A percentile compares a stretch with the other conserved stretches of the same genome.
Conservation (phyloP, 345 rosid genomes). For the Abelmoschus esculentus region DNA sequence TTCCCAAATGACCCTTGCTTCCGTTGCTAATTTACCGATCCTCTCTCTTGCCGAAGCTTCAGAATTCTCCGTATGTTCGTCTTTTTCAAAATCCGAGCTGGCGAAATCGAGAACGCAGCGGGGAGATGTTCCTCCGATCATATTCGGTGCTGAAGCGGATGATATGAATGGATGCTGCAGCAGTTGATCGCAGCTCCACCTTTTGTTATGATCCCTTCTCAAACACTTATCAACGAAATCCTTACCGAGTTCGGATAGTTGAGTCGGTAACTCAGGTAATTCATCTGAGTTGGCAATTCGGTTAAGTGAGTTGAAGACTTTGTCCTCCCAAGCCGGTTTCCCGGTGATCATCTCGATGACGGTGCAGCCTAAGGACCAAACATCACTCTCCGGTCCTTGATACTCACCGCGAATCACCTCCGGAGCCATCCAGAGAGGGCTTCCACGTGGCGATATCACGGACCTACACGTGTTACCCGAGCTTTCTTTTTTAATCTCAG, state of each 20-base stretch:
- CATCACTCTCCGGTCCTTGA: slow-evolving; percentile 78
- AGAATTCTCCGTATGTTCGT: slow-evolving; percentile 10
- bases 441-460: slow-evolving; percentile 52
- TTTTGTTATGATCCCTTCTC: slow-evolving; percentile 33
- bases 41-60: slow-evolving; percentile 24
- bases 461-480: background rate
- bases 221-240: slow-evolving; percentile 63
- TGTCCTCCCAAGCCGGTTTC: slow-evolving; percentile 62
- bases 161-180: slow-evolving; percentile 54
- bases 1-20: slow-evolving; percentile 42
- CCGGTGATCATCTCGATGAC: slow-evolving; percentile 67
- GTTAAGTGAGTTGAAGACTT: slow-evolving; percentile 40
- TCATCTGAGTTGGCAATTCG: slow-evolving; percentile 54
- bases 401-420: slow-evolving; percentile 63
- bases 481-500: background rate
- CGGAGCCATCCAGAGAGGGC: slow-evolving; percentile 94
- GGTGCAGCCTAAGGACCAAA: slow-evolving; percentile 81
- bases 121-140: slow-evolving; percentile 43
- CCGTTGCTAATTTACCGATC: slow-evolving; percentile 32
- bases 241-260: slow-evolving; percentile 41
- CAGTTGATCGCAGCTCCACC: slow-evolving; percentile 78
- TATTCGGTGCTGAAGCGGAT: slow-evolving; percentile 16
- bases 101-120: slow-evolving; percentile 65
- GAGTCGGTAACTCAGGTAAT: slow-evolving; percentile 37
- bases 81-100: slow-evolving; percentile 35